A percentile compares a stretch with the other conserved stretches of the same genome.
Evolutionary conservation across 208 protist species (phyloP).

Genomic region (Balamuthia mandrillaris): DNA sequence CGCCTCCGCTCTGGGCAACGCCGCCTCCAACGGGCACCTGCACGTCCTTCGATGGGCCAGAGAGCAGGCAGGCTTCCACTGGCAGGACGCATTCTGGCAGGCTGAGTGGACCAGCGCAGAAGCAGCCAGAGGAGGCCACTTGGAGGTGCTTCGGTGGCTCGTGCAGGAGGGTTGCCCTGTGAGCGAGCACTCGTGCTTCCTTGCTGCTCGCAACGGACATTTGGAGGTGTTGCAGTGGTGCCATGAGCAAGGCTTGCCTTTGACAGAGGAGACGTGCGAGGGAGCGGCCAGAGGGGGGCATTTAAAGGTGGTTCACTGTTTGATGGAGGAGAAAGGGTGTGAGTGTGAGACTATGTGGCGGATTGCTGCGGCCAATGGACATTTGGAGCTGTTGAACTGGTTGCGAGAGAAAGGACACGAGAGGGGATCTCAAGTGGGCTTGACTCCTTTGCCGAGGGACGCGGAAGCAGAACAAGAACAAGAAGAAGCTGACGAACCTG

Average conservation of each 20-base stretch:
- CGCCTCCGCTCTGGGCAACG: not conserved
- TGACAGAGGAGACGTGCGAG: not conserved
- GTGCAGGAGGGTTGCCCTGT: not conserved
- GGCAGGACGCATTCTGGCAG: not conserved
- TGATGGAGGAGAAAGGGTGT: not conserved
- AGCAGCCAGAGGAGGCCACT: not conserved
- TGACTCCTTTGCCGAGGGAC: too few species aligned
- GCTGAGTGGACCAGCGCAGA: not conserved
- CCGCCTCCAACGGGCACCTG: not conserved
- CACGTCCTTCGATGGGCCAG: not conserved
- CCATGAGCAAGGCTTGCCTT: not conserved
- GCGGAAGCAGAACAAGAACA: too few species aligned
- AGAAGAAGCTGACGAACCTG: too few species aligned
- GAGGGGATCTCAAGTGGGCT: too few species aligned
- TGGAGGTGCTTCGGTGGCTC: not conserved
- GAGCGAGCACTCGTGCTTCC: not conserved
- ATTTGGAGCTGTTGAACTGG: not conserved
- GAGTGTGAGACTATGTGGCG: not conserved
- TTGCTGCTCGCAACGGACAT: not conserved
- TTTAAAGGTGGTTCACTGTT: not conserved
- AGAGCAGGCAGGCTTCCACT: not conserved
- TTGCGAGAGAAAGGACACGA: not conserved
- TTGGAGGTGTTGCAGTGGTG: slow-evolving; percentile 2
- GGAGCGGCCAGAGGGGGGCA: not conserved
- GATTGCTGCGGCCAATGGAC: not conserved